phyloP scores from a whole-genome alignment of 352 stramenopile species.

The Paralagenidium karlingii region DNA sequence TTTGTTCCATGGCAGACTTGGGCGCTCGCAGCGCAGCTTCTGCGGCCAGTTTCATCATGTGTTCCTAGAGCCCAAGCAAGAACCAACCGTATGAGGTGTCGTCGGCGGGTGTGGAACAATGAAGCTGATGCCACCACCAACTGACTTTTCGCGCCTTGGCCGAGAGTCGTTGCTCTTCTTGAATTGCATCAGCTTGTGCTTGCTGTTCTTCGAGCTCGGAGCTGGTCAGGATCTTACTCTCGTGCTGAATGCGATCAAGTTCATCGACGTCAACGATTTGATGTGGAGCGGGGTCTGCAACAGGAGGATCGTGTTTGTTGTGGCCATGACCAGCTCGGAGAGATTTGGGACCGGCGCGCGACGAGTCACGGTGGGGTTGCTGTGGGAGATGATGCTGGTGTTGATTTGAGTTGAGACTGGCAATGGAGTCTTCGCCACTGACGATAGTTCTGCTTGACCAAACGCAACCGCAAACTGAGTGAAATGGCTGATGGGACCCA shows the following conservation, averaged over 20 bases:
- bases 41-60: conserved; percentile 62
- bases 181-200: conserved; percentile 32
- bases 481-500: background rate
- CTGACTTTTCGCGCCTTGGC: conserved; percentile 50
- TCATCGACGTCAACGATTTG: conserved; percentile 26
- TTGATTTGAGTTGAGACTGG: background rate
- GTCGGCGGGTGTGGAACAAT: background rate
- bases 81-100: background rate
- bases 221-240: conserved; percentile 47
- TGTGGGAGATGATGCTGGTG: background rate
- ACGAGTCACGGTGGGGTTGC: background rate
- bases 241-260: conserved; percentile 43
- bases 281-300: background rate
- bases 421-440: background rate
- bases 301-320: conserved; percentile 2
- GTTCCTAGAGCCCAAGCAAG: conserved; percentile 32
- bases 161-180: conserved; percentile 35
- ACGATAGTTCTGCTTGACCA: conserved; percentile 27
- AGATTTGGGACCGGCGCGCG: conserved; percentile 3
- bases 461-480: background rate
- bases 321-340: conserved; percentile 14
- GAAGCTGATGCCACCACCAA: conserved; percentile 2
- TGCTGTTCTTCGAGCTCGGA: conserved; percentile 41
- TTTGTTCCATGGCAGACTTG: conserved; percentile 67
- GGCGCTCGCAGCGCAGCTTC: conserved; percentile 43